Conservation (phyloP, 768 basidiomycete genomes). For the Xerocomus potaroensis region DNA sequence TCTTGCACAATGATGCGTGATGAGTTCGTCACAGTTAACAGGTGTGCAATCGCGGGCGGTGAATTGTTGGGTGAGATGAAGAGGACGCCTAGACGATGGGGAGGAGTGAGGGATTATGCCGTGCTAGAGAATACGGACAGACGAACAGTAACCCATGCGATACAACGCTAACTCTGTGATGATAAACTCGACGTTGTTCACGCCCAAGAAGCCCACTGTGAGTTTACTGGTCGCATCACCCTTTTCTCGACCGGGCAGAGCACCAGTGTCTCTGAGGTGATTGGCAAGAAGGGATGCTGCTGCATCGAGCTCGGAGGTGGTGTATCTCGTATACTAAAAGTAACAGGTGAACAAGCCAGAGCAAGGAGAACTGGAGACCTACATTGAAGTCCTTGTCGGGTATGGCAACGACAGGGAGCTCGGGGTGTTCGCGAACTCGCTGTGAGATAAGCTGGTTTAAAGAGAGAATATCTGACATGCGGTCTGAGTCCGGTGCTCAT, state of each 20-base stretch:
- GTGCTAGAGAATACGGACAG: not conserved
- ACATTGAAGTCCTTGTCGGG: constrained; percentile 25
- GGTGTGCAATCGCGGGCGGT: constrained; percentile 41
- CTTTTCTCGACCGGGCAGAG: constrained; percentile 21
- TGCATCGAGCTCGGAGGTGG: constrained; percentile 21
- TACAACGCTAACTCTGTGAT: constrained; percentile 23
- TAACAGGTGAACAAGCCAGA: not conserved
- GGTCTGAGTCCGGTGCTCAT: too few relatives aligned
- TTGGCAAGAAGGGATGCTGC: constrained; percentile 27
- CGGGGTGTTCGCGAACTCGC: constrained; percentile 15
- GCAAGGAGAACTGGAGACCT: not conserved
- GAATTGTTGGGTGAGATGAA: constrained; percentile 45
- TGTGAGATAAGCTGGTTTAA: constrained; percentile 27
- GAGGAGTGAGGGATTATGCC: not conserved
- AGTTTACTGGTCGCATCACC: constrained; percentile 21
- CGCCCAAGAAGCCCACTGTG: constrained; percentile 23
- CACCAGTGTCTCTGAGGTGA: constrained; percentile 15
- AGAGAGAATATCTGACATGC: constrained; percentile 24
- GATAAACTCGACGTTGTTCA: constrained; percentile 26
- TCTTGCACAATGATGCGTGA: constrained; percentile 25
- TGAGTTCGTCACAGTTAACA: constrained; percentile 29
- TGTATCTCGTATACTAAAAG: constrained; percentile 26
- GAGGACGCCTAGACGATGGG: too few relatives aligned
- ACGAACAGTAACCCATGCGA: constrained; percentile 31
- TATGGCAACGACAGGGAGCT: constrained; percentile 21